These are phyloP conservation scores for Vaccinium vitisidaea DNA, from an alignment of 148 eudicot species.

Conservation along the genomic window DNA sequence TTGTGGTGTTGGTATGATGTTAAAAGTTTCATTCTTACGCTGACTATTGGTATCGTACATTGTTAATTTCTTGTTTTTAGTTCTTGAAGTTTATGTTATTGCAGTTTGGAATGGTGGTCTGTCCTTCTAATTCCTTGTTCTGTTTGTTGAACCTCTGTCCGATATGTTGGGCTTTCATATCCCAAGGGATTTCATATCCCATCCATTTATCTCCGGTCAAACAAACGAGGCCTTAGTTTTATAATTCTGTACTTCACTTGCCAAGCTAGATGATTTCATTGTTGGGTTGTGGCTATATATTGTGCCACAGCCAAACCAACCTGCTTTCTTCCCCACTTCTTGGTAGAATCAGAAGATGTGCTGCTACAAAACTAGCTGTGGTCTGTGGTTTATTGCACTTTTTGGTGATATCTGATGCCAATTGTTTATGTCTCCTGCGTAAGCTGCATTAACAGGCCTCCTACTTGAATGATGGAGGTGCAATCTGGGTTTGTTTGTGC, in stretches of 20 bases:
- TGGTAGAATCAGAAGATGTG: neutral
- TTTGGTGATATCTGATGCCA: neutral
- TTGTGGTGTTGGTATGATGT: conserved; percentile 90
- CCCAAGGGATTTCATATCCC: too few species aligned
- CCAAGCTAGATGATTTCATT: neutral
- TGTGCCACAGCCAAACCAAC: neutral
- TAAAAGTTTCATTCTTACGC: neutral
- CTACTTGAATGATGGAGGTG: neutral
- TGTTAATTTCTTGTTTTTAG: neutral
- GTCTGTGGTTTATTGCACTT: neutral
- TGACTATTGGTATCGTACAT: neutral
- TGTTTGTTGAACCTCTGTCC: neutral
- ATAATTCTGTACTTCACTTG: neutral
- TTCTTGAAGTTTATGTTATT: neutral
- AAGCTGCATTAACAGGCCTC: neutral
- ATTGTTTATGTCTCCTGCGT: neutral
- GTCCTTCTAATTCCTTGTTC: neutral
- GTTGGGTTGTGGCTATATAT: neutral
- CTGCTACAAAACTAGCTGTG: neutral
- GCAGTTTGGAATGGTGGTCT: neutral
- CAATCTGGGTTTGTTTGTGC: neutral
- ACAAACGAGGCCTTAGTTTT: neutral
- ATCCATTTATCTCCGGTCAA: too few species aligned
- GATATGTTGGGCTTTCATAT: too few species aligned
- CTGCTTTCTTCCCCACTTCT: neutral